phyloP scores from a whole-genome alignment of 139 green algal genomes.

The Auxenochlorella pyrenoidosa region DNA sequence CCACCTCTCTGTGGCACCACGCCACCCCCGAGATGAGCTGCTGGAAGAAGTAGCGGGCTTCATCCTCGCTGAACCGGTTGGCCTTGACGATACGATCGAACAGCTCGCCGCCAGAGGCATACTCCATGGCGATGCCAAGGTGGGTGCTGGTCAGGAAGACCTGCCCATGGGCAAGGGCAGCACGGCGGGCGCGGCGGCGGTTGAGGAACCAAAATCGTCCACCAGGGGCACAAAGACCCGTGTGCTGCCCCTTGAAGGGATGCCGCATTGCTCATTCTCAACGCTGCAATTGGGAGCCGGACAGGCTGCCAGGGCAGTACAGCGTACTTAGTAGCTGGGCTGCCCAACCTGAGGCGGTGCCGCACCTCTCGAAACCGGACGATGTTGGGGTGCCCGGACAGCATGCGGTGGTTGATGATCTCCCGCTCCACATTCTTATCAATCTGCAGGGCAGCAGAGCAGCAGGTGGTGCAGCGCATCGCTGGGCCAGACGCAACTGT shows the following conservation, averaged over 20 bases:
- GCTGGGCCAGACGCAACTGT: too few relatives aligned
- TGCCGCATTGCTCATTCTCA: too few relatives aligned
- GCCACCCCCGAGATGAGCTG: conserved; percentile 96
- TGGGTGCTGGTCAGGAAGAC: conserved; percentile 79
- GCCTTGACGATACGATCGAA: conserved; percentile 96
- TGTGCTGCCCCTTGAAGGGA: too few relatives aligned
- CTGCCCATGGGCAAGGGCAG: conserved; percentile 16
- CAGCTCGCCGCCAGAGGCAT: conserved; percentile 91
- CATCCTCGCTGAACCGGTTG: conserved; percentile 94
- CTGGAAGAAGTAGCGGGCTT: conserved; percentile 99
- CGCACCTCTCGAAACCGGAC: conserved; percentile 92
- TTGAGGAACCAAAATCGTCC: not conserved
- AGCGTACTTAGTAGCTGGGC: not conserved
- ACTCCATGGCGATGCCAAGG: conserved; percentile 88
- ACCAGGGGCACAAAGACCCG: not conserved
- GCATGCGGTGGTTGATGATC: conserved; percentile 95
- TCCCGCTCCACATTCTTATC: conserved; percentile 98
- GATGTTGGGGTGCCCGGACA: conserved; percentile 96
- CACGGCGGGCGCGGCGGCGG: not conserved
- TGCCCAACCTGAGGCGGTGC: not conserved
- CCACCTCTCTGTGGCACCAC: conserved; percentile 90
- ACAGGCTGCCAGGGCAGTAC: not conserved
- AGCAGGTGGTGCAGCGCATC: not conserved
- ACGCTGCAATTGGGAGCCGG: not conserved
- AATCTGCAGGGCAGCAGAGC: conserved; percentile 74